Evolutionary conservation across 148 eudicot genomes (phyloP), one percentile per base, ranked within the genome.

Genomic region (Persicaria tinctoria): DNA sequence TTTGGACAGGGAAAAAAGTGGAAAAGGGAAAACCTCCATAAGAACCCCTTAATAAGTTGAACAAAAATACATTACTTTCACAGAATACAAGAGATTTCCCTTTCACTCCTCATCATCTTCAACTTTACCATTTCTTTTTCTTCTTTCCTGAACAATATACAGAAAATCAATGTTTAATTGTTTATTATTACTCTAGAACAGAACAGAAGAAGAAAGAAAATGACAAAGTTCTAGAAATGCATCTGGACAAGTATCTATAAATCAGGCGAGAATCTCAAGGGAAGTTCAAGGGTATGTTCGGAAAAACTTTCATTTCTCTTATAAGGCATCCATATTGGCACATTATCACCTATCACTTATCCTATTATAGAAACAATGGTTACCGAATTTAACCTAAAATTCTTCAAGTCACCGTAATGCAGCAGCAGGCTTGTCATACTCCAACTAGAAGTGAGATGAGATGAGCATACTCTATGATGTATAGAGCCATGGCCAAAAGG

Each of bases 51-150:
- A 12, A 68, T 68, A 16, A 68, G 6, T 32, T 68, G 11, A 63
- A 27, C 70, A 66, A 66, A 56, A 64, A 80, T 64, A 78, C 78
- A 83, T 80, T 82, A 72, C 78, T 60, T 81, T 76, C 83, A 76
- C 91, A 79, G 62, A 44, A 72, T 82, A 84, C 87, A 78, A 88
- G 86, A 86, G 91, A 88, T 88, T 80, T 84, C 89, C 83, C 86
- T 84, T 83, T 84, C 87, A 86, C 79, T 79, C 87, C 79, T 84
- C 87, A 83, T 80, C 87, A 84, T 82, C 84, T 79, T 82, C 80
- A 74, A 76, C 85, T 80, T 85, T 79, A 66, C 78, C 70, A 74
- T 74, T 72, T 73, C n/a, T 66, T 60, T 47, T 79, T 49, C 23
- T 55, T 46, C 2, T 50, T 78, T 72, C 27, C 63, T 57, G 63